A percentile compares a stretch with the other conserved stretches of the same genome.
These are phyloP conservation scores for Alternaria panax DNA, from an alignment of 2,329 filamentous ascomycete genomes.

Conservation along the genomic window DNA sequence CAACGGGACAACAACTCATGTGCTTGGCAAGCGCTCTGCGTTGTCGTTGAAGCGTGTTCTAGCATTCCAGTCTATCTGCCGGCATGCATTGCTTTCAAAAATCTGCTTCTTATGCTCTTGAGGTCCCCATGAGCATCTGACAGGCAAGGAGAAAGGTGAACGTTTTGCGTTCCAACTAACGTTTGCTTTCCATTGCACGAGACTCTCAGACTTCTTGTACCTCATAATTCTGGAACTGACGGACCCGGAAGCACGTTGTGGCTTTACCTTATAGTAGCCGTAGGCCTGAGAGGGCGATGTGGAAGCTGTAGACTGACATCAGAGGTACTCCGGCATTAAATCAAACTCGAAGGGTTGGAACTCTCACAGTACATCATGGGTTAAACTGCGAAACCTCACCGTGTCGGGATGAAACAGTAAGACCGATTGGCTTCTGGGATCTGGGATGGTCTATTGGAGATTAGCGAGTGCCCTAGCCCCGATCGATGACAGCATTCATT, in stretches of 20 bases:
- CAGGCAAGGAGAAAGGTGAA: neutral
- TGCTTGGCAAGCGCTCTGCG: neutral
- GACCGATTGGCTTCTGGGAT: conserved; percentile 11
- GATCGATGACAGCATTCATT: conserved; percentile 44
- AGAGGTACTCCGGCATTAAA: neutral
- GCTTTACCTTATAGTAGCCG: neutral
- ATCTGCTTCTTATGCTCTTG: neutral
- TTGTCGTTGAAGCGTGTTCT: neutral
- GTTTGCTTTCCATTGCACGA: too few species aligned
- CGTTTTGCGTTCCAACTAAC: neutral
- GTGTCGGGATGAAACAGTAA: neutral
- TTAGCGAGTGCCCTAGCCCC: conserved; percentile 17
- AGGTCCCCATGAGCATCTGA: neutral
- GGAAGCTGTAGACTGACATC: neutral
- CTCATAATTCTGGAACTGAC: neutral
- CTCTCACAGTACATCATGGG: neutral
- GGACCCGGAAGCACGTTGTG: neutral
- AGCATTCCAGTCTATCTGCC: neutral
- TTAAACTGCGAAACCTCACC: neutral
- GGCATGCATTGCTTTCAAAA: too few species aligned
- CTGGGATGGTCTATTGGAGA: neutral
- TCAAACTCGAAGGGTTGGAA: neutral
- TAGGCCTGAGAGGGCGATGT: too few species aligned
- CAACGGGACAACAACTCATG: conserved; percentile 1
- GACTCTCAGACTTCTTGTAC: too few species aligned